Conservation (phyloP, 495 filamentous ascomycete genomes). For the Hyaloscypha hepaticicola region DNA sequence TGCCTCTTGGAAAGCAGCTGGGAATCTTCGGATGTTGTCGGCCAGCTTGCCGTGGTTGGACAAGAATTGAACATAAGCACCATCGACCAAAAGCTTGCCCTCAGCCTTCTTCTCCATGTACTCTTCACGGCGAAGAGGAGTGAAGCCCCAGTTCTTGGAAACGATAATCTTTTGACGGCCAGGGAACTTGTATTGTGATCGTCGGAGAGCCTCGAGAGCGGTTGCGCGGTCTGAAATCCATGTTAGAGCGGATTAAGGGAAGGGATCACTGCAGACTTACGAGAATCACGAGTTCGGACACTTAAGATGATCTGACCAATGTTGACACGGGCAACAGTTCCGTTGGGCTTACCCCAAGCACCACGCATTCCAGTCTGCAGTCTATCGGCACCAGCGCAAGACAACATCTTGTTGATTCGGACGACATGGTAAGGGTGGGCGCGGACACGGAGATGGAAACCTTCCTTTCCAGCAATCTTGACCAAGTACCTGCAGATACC, state of each 20-base stretch:
- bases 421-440: slow-evolving; percentile 99
- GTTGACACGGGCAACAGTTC: slow-evolving; percentile 96
- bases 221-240: slow-evolving; percentile 65
- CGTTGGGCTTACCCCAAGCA: slow-evolving; percentile 99
- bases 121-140: slow-evolving; percentile 92
- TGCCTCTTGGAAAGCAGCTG: slow-evolving; percentile 71
- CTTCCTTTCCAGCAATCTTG: slow-evolving; percentile 96
- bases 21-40: slow-evolving; percentile 90
- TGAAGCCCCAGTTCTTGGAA: slow-evolving; percentile 99
- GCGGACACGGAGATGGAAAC: slow-evolving; percentile 97
- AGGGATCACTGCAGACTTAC: slow-evolving; percentile 43
- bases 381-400: slow-evolving; percentile 99
- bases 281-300: slow-evolving; percentile 90
- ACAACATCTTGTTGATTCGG: slow-evolving; percentile 99
- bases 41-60: slow-evolving; percentile 81
- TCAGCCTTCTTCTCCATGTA: slow-evolving; percentile 88
- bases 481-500: slow-evolving; percentile 70
- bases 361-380: slow-evolving; percentile 99
- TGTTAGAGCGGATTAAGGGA: slow-evolving; percentile 32
- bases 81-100: slow-evolving; percentile 88
- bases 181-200: slow-evolving; percentile 99
- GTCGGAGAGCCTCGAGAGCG: slow-evolving; percentile 96
- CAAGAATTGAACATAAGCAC: slow-evolving; percentile 99
- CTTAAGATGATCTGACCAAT: slow-evolving; percentile 98
- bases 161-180: slow-evolving; percentile 99